Percentiles rank a stretch among this genome's conserved stretches.
Conservation (phyloP, 1,139 yeast species). For the Debaryomycetaceae sp. region DNA sequence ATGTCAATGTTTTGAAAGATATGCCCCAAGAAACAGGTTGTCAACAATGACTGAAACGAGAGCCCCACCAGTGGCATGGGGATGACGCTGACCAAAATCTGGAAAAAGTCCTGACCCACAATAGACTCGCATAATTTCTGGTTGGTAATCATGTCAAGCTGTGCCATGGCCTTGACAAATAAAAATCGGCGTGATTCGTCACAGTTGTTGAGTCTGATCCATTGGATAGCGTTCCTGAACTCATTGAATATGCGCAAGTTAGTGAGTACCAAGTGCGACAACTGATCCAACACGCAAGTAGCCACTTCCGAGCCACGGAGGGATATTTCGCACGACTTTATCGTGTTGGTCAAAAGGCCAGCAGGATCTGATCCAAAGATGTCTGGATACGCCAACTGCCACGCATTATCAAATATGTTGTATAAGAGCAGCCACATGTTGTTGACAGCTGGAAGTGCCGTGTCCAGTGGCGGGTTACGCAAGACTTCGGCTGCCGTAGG, state of each 20-base stretch:
- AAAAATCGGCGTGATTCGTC: conserved; percentile 15
- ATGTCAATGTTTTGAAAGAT: conserved; percentile 22
- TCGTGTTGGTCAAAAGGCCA: conserved; percentile 38
- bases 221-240: conserved; percentile 25
- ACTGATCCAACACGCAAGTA: conserved; percentile 37
- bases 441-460: conserved; percentile 12
- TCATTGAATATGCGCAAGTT: conserved; percentile 46
- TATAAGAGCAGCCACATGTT: conserved; percentile 12
- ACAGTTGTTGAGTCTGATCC: conserved; percentile 14
- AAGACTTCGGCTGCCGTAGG: background rate
- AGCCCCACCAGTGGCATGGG: conserved; percentile 32
- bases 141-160: conserved; percentile 21
- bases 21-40: conserved; percentile 30
- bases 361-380: conserved; percentile 26
- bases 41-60: conserved; percentile 29
- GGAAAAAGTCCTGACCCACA: conserved; percentile 43
- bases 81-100: conserved; percentile 34
- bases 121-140: conserved; percentile 16
- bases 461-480: conserved; percentile 2
- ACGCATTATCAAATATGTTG: conserved; percentile 16
- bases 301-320: conserved; percentile 43
- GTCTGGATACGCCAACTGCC: conserved; percentile 30
- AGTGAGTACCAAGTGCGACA: conserved; percentile 50
- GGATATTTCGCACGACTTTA: conserved; percentile 56
- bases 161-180: conserved; percentile 24